Conservation (phyloP, 1,284 basidiomycete species). For the Sparassis latifolia region DNA sequence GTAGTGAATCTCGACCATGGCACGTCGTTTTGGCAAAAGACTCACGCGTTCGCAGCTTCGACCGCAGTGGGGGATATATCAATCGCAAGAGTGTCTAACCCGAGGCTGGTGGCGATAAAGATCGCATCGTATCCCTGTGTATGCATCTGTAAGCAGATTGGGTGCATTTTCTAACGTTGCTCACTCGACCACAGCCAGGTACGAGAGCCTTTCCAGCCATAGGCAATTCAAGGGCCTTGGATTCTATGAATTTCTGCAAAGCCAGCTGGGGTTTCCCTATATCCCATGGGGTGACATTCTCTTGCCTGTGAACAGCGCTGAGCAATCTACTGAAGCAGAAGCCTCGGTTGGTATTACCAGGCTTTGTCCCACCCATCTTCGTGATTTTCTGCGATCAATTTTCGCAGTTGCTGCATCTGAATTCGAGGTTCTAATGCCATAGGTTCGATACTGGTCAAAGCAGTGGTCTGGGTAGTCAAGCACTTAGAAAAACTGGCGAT, state of each 20-base stretch:
- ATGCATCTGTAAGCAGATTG: not conserved
- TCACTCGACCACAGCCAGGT: conserved; percentile 58
- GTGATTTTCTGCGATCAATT: too few relatives aligned
- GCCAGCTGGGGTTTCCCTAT: conserved; percentile 46
- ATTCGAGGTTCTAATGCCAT: too few relatives aligned
- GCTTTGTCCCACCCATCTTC: too few relatives aligned
- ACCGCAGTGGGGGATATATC: conserved; percentile 56
- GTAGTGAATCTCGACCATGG: too few relatives aligned
- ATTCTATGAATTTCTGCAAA: conserved; percentile 46
- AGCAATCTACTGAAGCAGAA: too few relatives aligned
- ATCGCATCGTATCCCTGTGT: conserved; percentile 60
- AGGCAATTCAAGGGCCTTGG: conserved; percentile 42
- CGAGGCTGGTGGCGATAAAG: conserved; percentile 43
- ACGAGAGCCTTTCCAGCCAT: conserved; percentile 52
- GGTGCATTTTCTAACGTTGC: not conserved
- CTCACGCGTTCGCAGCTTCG: conserved; percentile 43
- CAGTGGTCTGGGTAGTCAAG: too few relatives aligned
- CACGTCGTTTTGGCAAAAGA: not conserved
- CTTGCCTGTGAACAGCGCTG: conserved; percentile 34
- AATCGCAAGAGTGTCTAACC: conserved; percentile 42
- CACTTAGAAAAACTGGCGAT: too few relatives aligned
- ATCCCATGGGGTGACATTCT: conserved; percentile 64
- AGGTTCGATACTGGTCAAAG: too few relatives aligned
- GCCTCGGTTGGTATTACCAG: too few relatives aligned
- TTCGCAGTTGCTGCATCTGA: too few relatives aligned